Conservation (phyloP, 768 basidiomycete genomes). For the Pleurotus cornucopiae region DNA sequence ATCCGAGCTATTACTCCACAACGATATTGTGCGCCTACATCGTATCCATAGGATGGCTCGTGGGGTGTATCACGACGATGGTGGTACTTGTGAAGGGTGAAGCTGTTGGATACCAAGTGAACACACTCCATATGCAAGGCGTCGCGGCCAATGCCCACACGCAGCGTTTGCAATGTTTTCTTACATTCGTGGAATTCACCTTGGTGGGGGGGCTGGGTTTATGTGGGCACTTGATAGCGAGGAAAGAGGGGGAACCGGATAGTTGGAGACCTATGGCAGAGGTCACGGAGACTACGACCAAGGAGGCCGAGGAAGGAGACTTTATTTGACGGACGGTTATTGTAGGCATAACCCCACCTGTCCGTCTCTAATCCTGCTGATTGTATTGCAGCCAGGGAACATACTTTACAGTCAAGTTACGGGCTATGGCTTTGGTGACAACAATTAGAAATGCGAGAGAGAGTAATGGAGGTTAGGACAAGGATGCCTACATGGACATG, state of each 20-base stretch:
- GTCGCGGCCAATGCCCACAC: conserved; percentile 23
- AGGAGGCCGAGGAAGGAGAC: not conserved
- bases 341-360: no score
- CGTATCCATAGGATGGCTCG: conserved; percentile 25
- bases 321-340: no score
- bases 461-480: not conserved
- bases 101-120: conserved; percentile 14
- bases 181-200: conserved; percentile 21
- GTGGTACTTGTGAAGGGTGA: conserved; percentile 18
- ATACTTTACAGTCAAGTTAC: no score
- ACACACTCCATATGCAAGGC: conserved; percentile 19
- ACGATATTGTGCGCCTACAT: conserved; percentile 25
- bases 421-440: no score
- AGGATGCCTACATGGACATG: conserved; percentile 5
- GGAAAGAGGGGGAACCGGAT: conserved; percentile 25
- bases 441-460: no score
- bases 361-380: no score
- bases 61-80: conserved; percentile 23
- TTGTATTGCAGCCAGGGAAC: no score
- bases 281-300: not conserved
- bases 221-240: conserved; percentile 24
- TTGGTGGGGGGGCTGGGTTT: conserved; percentile 22
- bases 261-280: conserved; percentile 19
- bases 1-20: conserved; percentile 30
- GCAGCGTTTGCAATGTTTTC: conserved; percentile 25